Evolutionary conservation across 164 flowering plant species (phyloP), one percentile per base, ranked within the genome.

Genomic region (Nelumbo lutea): DNA sequence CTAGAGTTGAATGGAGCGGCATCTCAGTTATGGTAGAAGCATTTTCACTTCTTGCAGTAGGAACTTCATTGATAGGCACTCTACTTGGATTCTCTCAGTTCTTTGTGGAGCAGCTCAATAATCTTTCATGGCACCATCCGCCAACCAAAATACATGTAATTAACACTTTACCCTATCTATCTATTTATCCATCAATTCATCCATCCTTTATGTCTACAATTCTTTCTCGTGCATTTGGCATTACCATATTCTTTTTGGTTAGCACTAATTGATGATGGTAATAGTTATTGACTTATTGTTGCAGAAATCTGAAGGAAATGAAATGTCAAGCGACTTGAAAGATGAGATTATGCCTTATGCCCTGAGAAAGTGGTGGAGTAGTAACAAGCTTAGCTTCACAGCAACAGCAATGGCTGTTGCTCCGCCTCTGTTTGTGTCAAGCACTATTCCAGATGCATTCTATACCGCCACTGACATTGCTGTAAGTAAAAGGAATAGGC

Each of bases 21-120:
- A 70, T 85, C 71, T 69, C 89, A 11, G 53, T 68, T 41, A 85
- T 86, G 91, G 91, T 89, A 3, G 86, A 86, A 74, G 83, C 84
- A 13, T 90, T 88, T 78, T 84, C 93, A 40, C 87, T 90, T 73
- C 73, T 87, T 55, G 95, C 93, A 15, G 82, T 90, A 27, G 97
- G 91, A 68, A 91, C 97, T 46, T 91, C 95, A n/a, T 65, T 85
- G 2, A 81, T 88, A 8, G 91, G 91, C 15, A 89, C 91, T 9
- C 80, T 88, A 14, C 73, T 89, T 5, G 76, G 85, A 42, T 89
- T 91, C 79, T 88, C 89, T 2, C 74, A 82, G 79, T 91, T 89
- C 76, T 82, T 83, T 76, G 68, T 83, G 67, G 95, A 91, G 76
- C 91, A 91, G 74, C 85, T 91, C 40, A 77, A 65, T 45, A 68